Conservation (phyloP, 257 asterid genomes). For the Coffea eugenioides region DNA sequence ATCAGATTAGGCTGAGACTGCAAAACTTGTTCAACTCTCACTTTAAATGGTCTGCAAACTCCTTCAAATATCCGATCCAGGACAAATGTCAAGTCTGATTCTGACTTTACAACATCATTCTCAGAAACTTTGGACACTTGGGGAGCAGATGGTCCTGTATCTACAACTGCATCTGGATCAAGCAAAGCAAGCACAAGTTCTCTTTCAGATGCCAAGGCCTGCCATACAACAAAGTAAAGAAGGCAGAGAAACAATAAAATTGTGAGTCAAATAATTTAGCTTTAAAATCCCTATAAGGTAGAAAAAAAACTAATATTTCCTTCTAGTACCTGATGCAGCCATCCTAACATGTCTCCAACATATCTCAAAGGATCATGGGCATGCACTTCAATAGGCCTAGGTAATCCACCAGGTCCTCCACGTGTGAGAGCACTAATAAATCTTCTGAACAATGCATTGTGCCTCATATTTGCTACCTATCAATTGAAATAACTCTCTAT, state of each 20-base stretch:
- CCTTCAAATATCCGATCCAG: slow-evolving; percentile 97
- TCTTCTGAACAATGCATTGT: slow-evolving; percentile 94
- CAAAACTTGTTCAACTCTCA: slow-evolving; percentile 96
- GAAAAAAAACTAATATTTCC: background rate
- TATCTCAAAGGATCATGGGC: slow-evolving; percentile 99
- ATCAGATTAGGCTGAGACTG: slow-evolving; percentile 96
- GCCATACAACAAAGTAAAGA: slow-evolving; percentile 26
- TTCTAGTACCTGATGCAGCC: slow-evolving; percentile 86
- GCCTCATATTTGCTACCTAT: slow-evolving; percentile 99
- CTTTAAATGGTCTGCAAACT: slow-evolving; percentile 98
- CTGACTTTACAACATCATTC: slow-evolving; percentile 59
- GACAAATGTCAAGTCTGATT: slow-evolving; percentile 84
- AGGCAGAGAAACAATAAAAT: slow-evolving; percentile 6
- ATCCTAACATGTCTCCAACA: slow-evolving; percentile 98
- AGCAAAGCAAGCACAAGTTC: slow-evolving; percentile 95
- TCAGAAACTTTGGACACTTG: slow-evolving; percentile 50
- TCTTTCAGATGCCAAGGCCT: slow-evolving; percentile 99
- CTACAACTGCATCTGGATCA: slow-evolving; percentile 75
- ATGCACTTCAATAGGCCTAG: slow-evolving; percentile 98
- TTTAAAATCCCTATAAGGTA: slow-evolving; percentile 8
- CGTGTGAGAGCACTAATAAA: slow-evolving; percentile 99
- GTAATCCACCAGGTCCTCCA: slow-evolving; percentile 98
- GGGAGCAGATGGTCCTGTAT: slow-evolving; percentile 69
- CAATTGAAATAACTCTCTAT: slow-evolving; percentile 17
- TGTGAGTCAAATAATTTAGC: background rate